Evolutionary conservation across 495 filamentous ascomycete genomes (phyloP), one percentile per base, ranked within the genome.

Genomic region (Hapsidospora chrysogenum): DNA sequence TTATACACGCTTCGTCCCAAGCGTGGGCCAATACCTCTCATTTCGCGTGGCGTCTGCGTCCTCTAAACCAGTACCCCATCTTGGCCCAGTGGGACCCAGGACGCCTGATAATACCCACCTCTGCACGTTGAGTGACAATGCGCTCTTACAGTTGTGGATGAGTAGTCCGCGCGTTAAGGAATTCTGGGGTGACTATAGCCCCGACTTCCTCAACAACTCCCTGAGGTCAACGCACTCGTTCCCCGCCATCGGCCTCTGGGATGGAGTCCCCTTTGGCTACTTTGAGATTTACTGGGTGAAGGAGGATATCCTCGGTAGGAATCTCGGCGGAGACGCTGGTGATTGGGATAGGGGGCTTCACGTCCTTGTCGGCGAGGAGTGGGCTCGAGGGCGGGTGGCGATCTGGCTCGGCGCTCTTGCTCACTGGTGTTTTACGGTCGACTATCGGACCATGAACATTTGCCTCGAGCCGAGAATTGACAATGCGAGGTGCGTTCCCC

Each of bases 231-330:
- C 61, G 8, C 79, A 95, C 53, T 83, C 72, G 33, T 94, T 94
- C 58, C 92, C 89, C 0, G 81, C 76, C 2, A 87, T 97, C 43
- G 89, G 83, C 20, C 75, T 80, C 59, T 97, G 86, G 85, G 83
- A 92, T 35, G 86, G 83, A 2, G 79, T 86, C 39, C 89, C 89
- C 0, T 97, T 96, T 55, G 89, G 89, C 0, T 97, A 92, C 46
- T 93, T 97, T 48, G 92, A 97, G 60, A 70, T 97, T 26, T 97
- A 97, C 58, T 97, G 92, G 92, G 86, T 89, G 2, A 93, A 93
- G 45, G 89, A 97, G 51, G 92, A 96, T 48, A 55, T 57, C 2
- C 49, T 97, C 16, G 84, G 81, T 0, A 63, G 63, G 18, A 57
- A 78, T 33, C 49, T 87, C 20, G 68, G 66, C 0, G 56, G 56